A percentile compares a stretch with the other conserved stretches of the same genome.
Evolutionary conservation across 345 rosid genomes (phyloP).

Genomic region (Crucihimalaya himalaica): DNA sequence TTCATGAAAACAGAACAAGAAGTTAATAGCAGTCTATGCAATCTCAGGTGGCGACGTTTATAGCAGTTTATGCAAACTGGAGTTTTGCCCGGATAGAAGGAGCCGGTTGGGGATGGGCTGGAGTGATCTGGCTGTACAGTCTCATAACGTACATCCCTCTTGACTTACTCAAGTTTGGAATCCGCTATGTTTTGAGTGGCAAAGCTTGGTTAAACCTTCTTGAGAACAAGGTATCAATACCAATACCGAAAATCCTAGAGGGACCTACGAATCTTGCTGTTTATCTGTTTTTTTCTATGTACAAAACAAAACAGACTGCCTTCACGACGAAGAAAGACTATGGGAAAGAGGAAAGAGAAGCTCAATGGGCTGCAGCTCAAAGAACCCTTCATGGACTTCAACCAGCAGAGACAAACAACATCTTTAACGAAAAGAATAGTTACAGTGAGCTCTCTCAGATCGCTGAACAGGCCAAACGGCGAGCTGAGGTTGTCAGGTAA

Average conservation of each 20-base stretch:
- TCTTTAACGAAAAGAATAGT: constrained; percentile 60
- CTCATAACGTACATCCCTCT: constrained; percentile 74
- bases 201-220: constrained; percentile 79
- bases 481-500: constrained; percentile 86
- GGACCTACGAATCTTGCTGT: neutral
- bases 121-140: constrained; percentile 89
- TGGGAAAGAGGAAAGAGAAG: constrained; percentile 90
- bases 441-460: constrained; percentile 73
- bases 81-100: constrained; percentile 68
- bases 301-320: constrained; percentile 56
- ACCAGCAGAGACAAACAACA: constrained; percentile 55
- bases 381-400: constrained; percentile 95
- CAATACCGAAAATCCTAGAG: neutral
- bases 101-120: constrained; percentile 95
- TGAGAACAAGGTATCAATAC: constrained; percentile 68
- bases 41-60: constrained; percentile 69
- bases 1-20: neutral
- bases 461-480: constrained; percentile 85
- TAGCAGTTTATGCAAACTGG: constrained; percentile 89
- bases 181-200: constrained; percentile 73
- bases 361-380: constrained; percentile 95
- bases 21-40: neutral
- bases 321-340: constrained; percentile 92
- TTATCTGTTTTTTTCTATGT: constrained; percentile 5
- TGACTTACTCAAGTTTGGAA: constrained; percentile 70